Evolutionary conservation across 116 monocot genomes (phyloP), one percentile per base, ranked within the genome.

Genomic region (Phalaenopsis hybrid): DNA sequence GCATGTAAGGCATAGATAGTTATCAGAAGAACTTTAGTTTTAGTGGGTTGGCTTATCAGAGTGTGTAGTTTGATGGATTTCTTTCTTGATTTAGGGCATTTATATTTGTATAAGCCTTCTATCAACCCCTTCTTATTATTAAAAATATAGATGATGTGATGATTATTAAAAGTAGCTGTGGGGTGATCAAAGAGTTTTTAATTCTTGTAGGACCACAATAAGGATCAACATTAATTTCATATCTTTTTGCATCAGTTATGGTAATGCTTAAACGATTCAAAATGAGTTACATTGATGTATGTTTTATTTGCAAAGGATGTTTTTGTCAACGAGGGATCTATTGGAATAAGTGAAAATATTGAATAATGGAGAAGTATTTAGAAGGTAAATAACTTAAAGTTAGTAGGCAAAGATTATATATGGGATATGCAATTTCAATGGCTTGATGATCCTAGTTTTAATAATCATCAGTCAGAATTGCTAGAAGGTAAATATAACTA

Each of bases 51-150:
- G n/a, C 44, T 45, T 75, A 6, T 75, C n/a, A 21, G n/a, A 17
- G 21, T 46, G 8, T 16, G 16, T n/a, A 45, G 7, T 75, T 75
- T 75, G 72, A 72, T 75, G 46, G n/a, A 45, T 75, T 75, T 75
- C 41, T 45, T 75, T 18, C 75, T 13, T 75, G 46, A 75, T 75
- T 75, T 15, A 75, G n/a, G 1, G 18, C 44, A 75, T 46, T 8
- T 1, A 21, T 45, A 46, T 75, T 44, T 75, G 46, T 75, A 20
- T 75, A 44, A 37, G 74, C 41, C 21, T 68, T 25, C 25, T 68
- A 25, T 68, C 25, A 21, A 68, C 25, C 5, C 37, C 23, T 68
- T 28, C 28, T 25, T 25, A 8, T 25, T 68, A 68, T 28, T 68
- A 68, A 25, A 48, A 48, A 25, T 68, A 4, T 25, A 25, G 21